Base-by-base conservation (phyloP, 2,329 filamentous ascomycete species). In the Aspergillus sojae region DNA sequence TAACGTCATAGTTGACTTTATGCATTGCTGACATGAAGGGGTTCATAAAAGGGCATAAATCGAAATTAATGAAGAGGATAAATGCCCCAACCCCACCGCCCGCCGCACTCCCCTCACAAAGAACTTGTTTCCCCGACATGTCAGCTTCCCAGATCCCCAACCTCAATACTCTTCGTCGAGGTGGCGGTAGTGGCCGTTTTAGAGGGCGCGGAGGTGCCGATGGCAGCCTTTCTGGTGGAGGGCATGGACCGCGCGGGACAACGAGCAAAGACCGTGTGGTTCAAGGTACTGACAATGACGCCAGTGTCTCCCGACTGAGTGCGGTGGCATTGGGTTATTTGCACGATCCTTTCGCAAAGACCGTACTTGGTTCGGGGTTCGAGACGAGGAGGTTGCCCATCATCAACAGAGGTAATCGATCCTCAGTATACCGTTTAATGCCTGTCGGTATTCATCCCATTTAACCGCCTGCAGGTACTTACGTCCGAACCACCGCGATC, bases 221-320 rank as follows among this genome's bases (percentile, higher is more conserved):
- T 28, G 50, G 63, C 57, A 58, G 64, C 57, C 23, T 58, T 21
- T 65, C 71, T 5, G 63, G 64, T 32, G 68, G 72, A 46, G 64
- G 62, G 11, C 69, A 74, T 60, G 73, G 76, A 58, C 30, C 30
- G 10, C 52, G 52, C n/a, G 52, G 52, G 16, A 54, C 32, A 36
- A 75, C 76, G 19, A 57, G 58, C 57, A 88, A 89, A 69, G 94
- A 98, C 78, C 83, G 85, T 63, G 86, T 90, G 46, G 89, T 99
- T 62, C 94, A 96, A 77, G 88, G 89, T 67, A 99, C 95, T 3
- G 95, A 99, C 78, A 89, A 89, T 65, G 95, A 99, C 81, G 95
- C 95, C 30, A 92, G 92, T 63, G 88, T 93, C 48, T 97, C 93
- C 34, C 88, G 95, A 41, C 82, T 96, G 78, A 98, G 94, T 76